A percentile compares a stretch with the other conserved stretches of the same genome.
Conservation (phyloP, 306 rosid genomes). For the Corylus americana region DNA sequence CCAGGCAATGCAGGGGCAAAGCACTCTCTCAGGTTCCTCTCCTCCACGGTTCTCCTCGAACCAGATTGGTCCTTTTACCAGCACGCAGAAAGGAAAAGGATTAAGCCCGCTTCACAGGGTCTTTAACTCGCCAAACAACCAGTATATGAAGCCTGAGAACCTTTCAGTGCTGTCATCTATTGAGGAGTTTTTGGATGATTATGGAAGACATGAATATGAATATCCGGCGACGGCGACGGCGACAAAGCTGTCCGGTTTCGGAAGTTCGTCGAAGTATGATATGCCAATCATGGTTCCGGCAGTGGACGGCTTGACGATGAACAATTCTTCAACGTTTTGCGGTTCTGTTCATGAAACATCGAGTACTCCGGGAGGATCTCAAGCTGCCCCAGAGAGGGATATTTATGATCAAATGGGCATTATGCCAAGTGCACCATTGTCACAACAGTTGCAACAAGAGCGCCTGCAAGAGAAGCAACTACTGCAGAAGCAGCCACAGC, state of each 20-base stretch:
- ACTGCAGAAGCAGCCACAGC: constrained; percentile 37
- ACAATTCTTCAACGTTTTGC: constrained; percentile 45
- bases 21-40: constrained; percentile 51
- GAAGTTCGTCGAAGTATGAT: constrained; percentile 46
- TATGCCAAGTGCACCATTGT: constrained; percentile 45
- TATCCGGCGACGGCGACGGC: constrained; percentile 27
- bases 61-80: constrained; percentile 57
- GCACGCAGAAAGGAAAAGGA: constrained; percentile 70
- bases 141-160: constrained; percentile 60
- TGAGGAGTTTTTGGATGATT: constrained; percentile 75
- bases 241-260: constrained; percentile 30
- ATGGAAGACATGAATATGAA: constrained; percentile 39
- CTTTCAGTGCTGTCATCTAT: constrained; percentile 50
- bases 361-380: constrained; percentile 39
- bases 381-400: constrained; percentile 42
- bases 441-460: constrained; percentile 66
- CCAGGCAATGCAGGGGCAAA: constrained; percentile 58
- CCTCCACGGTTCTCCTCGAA: constrained; percentile 64
- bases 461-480: constrained; percentile 52
- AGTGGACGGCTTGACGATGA: constrained; percentile 38
- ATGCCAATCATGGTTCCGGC: constrained; percentile 34
- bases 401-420: constrained; percentile 39
- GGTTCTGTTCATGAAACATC: constrained; percentile 48
- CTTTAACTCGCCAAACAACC: constrained; percentile 69
- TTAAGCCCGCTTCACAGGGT: constrained; percentile 83